Conservation (phyloP, 768 basidiomycete genomes). For the Favolaschia claudopus region DNA sequence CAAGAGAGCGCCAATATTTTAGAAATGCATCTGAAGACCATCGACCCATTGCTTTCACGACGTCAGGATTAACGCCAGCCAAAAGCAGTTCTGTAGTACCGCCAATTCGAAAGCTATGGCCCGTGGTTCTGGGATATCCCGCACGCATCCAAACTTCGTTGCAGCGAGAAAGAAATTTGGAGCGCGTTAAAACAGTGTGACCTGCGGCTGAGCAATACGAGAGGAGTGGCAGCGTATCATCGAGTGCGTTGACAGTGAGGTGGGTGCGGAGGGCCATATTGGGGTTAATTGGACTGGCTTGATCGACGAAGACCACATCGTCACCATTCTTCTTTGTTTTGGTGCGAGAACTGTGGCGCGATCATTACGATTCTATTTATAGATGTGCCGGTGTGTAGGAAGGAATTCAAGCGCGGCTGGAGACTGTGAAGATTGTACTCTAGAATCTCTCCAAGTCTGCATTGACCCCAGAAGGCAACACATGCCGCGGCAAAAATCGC, state of each 20-base stretch:
- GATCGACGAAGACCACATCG: neutral
- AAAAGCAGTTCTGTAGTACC: constrained; percentile 4
- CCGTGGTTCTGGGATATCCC: neutral
- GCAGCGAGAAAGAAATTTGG: constrained; percentile 14
- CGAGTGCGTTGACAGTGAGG: neutral
- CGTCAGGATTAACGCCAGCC: neutral
- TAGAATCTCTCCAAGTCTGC: constrained; percentile 41
- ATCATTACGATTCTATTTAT: neutral
- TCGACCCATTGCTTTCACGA: neutral
- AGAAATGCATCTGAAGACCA: neutral
- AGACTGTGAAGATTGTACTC: constrained; percentile 12
- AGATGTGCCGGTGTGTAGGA: constrained; percentile 10
- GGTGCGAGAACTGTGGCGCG: constrained; percentile 23
- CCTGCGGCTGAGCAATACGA: neutral
- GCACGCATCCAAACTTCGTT: constrained; percentile 17
- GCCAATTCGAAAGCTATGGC: constrained; percentile 1
- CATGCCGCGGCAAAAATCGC: constrained; percentile 30
- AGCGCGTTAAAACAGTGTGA: neutral
- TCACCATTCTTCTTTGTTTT: neutral
- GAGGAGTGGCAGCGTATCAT: neutral
- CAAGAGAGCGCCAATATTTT: neutral
- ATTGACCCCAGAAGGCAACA: constrained; percentile 41
- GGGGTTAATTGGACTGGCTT: neutral
- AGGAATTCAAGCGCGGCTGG: neutral
- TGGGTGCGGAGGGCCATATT: neutral